phyloP scores from a whole-genome alignment of 257 asterid genomes.

The Penstemon barbatus region DNA sequence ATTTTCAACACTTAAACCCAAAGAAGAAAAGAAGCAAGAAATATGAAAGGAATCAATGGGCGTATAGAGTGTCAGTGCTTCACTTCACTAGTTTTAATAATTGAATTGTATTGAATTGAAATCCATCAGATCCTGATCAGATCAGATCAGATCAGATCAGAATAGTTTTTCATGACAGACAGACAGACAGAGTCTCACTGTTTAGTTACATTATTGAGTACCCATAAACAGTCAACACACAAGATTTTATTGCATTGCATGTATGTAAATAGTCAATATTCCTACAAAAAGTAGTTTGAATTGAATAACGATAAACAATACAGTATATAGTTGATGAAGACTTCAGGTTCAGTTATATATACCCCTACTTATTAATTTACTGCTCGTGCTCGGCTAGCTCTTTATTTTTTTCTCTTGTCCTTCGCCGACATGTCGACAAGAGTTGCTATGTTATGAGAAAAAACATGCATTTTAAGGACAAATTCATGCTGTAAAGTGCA shows the following conservation, averaged over 20 bases:
- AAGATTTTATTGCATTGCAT: not conserved
- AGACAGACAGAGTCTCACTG: not conserved
- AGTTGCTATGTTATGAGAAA: slow-evolving; percentile 42
- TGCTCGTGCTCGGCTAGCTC: slow-evolving; percentile 21
- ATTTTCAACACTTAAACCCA: no score
- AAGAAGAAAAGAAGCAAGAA: no score
- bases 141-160: not conserved
- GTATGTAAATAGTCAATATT: not conserved
- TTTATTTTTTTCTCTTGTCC: slow-evolving; percentile 28
- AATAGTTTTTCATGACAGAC: no score
- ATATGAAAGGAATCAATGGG: no score
- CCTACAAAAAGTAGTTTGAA: not conserved
- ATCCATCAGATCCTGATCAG: no score
- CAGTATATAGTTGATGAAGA: no score
- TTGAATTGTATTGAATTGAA: no score
- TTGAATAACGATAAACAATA: not conserved
- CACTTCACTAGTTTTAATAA: no score
- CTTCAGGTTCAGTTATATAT: not conserved
- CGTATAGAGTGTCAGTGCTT: no score
- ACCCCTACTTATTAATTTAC: not conserved
- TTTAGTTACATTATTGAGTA: not conserved
- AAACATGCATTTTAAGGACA: slow-evolving; percentile 24
- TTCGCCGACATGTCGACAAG: slow-evolving; percentile 59
- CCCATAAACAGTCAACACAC: not conserved
- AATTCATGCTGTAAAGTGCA: slow-evolving; percentile 5